Percentiles rank a stretch among this genome's conserved stretches.
These are phyloP conservation scores for Gossypium raimondii DNA, from an alignment of 345 rosid species.

Conservation along the genomic window DNA sequence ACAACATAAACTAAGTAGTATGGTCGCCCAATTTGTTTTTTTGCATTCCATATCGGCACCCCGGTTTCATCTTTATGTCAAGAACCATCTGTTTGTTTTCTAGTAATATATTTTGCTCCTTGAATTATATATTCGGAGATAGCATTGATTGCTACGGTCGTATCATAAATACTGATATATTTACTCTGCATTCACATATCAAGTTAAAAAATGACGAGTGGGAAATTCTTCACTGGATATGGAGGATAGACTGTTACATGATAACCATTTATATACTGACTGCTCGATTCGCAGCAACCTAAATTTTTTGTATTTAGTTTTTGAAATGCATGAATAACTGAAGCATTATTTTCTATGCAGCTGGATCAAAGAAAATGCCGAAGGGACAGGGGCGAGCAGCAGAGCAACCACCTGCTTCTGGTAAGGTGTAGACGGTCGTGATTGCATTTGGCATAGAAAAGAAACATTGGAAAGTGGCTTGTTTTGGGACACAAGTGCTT, in stretches of 20 bases:
- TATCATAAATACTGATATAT: neutral
- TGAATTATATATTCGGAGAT: neutral
- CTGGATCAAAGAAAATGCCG: constrained; percentile 78
- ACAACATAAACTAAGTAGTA: neutral
- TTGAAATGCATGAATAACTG: constrained; percentile 1
- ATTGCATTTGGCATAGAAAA: neutral
- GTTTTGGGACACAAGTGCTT: neutral
- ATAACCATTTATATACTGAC: neutral
- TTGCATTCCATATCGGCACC: neutral
- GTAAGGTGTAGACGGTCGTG: neutral
- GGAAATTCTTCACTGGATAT: too few relatives aligned
- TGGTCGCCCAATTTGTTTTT: neutral
- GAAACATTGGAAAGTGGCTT: neutral
- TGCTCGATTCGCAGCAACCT: neutral
- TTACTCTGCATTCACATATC: neutral
- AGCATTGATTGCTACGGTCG: neutral
- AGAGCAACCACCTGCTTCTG: neutral
- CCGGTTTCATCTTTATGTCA: neutral
- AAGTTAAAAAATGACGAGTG: neutral
- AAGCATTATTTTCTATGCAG: constrained; percentile 34
- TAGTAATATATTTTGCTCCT: neutral
- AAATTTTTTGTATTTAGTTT: neutral
- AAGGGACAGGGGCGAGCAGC: constrained; percentile 45
- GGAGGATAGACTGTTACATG: neutral
- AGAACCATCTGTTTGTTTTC: neutral